A percentile compares a stretch with the other conserved stretches of the same genome.
These are phyloP conservation scores for Malassezia equina DNA, from an alignment of 1,284 basidiomycete species.

Conservation along the genomic window DNA sequence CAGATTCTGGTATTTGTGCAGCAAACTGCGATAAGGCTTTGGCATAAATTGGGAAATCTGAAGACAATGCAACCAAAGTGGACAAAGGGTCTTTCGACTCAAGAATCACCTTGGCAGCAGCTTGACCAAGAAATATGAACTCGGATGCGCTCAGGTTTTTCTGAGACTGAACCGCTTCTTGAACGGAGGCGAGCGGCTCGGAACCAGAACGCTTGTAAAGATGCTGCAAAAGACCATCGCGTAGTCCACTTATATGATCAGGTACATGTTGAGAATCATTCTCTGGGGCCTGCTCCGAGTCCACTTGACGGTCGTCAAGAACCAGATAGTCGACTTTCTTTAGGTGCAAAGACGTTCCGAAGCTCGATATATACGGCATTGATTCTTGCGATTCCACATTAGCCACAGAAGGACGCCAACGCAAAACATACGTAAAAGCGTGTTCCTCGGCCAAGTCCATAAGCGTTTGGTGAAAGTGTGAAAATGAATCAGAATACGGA, in stretches of 20 bases:
- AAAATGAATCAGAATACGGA: conserved; percentile 30
- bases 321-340: conserved; percentile 97
- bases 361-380: conserved; percentile 62
- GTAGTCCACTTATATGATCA: background rate
- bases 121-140: conserved; percentile 21
- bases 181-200: background rate
- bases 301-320: conserved; percentile 51
- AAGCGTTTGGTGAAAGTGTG: conserved; percentile 26
- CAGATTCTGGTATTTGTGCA: conserved; percentile 11
- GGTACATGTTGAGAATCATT: background rate
- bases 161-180: background rate
- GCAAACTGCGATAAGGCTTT: conserved; percentile 23
- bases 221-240: background rate
- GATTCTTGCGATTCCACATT: background rate
- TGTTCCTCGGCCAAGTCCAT: conserved; percentile 8
- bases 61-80: conserved; percentile 30
- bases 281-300: conserved; percentile 3
- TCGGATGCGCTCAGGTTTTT: conserved; percentile 20
- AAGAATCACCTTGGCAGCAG: conserved; percentile 26
- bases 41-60: conserved; percentile 39
- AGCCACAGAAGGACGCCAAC: conserved; percentile 41
- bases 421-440: conserved; percentile 30
- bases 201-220: background rate
- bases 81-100: conserved; percentile 32
- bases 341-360: conserved; percentile 78